Base-by-base conservation (phyloP, 2,329 filamentous ascomycete genomes). In the Monosporascus sp. region DNA sequence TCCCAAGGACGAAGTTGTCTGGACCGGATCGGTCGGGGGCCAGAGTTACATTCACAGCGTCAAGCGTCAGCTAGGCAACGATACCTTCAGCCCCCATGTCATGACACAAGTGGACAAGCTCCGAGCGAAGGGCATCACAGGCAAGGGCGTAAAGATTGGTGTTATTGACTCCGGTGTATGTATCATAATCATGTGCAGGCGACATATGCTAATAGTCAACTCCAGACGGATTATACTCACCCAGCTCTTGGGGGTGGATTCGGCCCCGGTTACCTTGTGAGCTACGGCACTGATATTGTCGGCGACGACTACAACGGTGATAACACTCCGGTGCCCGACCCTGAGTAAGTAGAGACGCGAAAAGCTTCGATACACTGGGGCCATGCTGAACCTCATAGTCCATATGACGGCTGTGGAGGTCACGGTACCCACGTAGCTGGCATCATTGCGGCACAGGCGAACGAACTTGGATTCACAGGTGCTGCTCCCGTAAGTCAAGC, bases 191-290 rank as follows among this genome's bases (percentile, higher is more conserved):
- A 24, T 15, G 22, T 24, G 48, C 45, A 36, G 9, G 36, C 7
- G 15, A 34, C 25, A 48, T 17, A 48, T 31, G 49, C 62, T 65
- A 48, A 64, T 57, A 2, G 9, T 49, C 31, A 34, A 14, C 27
- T 6, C 9, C 44, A 79, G 76, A 70, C 84, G 47, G 84, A 87
- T 62, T 86, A 85, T 62, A 75, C 70, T 1, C 83, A 87, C 60
- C 80, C 82, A 2, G 80, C 81, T 27, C 75, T 88, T 0, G 84
- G 84, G 37, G 82, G 82, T 47, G 83, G 83, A 61, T 86, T 85
- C 62, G 84, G 84, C 2, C 61, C 72, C 1, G 80, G 75, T 14
- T 85, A 78, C 58, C 70, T 85, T 41, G 79, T 87, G 18, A 72
- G 74, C 3, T 79, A 76, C 53, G 84, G 84, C 34, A 56, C 53